A percentile compares a stretch with the other conserved stretches of the same genome.
Evolutionary conservation across 208 protist species (phyloP).

Genomic region (Crithidia acanthocephali): DNA sequence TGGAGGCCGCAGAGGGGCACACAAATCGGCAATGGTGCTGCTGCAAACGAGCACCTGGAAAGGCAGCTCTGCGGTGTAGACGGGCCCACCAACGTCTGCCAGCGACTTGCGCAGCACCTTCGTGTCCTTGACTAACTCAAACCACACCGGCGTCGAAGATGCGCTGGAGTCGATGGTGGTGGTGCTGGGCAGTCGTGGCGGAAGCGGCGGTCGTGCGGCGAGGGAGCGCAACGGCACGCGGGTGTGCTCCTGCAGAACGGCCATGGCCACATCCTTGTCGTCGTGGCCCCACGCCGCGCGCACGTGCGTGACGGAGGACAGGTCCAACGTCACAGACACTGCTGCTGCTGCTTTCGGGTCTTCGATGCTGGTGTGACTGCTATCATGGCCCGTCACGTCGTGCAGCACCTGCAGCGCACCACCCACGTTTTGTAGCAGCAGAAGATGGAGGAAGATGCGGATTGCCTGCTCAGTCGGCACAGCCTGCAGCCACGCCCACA

Average conservation of each 20-base stretch:
- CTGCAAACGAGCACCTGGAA: conserved; percentile 22
- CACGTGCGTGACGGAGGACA: conserved; percentile 23
- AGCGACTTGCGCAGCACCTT: conserved; percentile 7
- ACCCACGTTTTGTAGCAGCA: conserved; percentile 8
- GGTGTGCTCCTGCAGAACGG: conserved; percentile 34
- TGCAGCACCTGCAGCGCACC: conserved; percentile 33
- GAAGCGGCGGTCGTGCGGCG: background rate
- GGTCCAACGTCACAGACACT: background rate
- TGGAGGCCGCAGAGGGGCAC: background rate
- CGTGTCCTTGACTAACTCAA: conserved; percentile 21
- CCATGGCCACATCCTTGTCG: conserved; percentile 6
- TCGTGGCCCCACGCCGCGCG: conserved; percentile 44
- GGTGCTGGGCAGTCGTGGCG: too few relatives aligned
- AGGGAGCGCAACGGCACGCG: conserved; percentile 22
- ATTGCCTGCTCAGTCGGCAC: background rate
- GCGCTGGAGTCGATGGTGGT: too few relatives aligned
- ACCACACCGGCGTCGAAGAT: conserved; percentile 6
- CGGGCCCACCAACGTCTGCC: background rate
- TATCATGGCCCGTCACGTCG: background rate
- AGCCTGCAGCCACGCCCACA: conserved; percentile 10
- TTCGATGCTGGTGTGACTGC: background rate
- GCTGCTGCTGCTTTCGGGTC: background rate
- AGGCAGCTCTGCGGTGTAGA: conserved; percentile 22
- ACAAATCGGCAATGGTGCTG: background rate
- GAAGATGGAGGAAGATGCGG: conserved; percentile 14